Evolutionary conservation across 129 eudicot genomes (phyloP), one percentile per base, ranked within the genome.

Genomic region (Flaveria linearis): DNA sequence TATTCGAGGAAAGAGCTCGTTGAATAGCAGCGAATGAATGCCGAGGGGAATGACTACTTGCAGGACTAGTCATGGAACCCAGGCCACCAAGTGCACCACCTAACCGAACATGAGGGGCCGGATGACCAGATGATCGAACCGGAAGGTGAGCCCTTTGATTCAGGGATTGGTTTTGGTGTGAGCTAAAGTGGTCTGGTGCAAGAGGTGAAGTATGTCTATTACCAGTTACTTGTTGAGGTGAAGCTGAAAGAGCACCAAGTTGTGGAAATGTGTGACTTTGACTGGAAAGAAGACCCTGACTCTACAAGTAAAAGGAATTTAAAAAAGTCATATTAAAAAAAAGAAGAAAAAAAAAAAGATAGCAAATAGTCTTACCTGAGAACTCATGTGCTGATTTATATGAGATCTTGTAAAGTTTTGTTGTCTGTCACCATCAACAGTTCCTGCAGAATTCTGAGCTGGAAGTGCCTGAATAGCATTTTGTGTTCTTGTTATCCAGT

Each of bases 401-500:
- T 77, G 79, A 67, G 81, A 46, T 30, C 82, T 80, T 16, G 76
- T 56, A 65, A 71, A 65, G 47, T 49, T 42, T 30, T 79, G 77
- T 51, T 68, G 88, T 74, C 84, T 70, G 55, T 86, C 86, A 47
- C 51, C 68, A 16, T 78, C 81, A 68, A 42, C 23, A 7, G 41
- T 28, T 18, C 86, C 60, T 18, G 86, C 33, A 5, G 89, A 49
- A 55, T 64, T 25, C 72, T 71, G 91, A 52, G 83, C 91, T 7
- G 96, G 91, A 76, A 89, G 91, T 76, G 91, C 90, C 86, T 92
- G 97, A 72, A 87, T 75, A 26, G 91, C 88, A 63, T 55, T 53
- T 2, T 86, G 83, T 16, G 81, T 68, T 82, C 90, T 82, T 52
- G 61, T 81, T 51, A 83, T 74, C 66, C 78, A 71, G 55, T 68